Conservation (phyloP, 1,284 basidiomycete species). For the Cryptococcus neoformans region DNA sequence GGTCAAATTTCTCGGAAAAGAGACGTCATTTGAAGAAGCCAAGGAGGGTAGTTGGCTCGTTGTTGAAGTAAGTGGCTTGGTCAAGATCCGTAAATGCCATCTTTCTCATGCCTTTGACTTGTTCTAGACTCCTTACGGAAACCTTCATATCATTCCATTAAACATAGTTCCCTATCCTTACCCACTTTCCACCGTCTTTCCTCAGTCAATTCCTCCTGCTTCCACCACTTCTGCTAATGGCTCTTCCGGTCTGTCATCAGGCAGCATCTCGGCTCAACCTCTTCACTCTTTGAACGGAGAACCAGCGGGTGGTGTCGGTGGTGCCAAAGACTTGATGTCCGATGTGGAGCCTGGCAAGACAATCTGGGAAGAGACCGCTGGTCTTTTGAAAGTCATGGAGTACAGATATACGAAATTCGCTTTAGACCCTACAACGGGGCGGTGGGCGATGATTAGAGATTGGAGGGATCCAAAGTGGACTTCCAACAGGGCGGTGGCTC, state of each 20-base stretch:
- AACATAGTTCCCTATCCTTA: conserved; percentile 69
- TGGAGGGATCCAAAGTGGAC: conserved; percentile 88
- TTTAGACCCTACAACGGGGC: conserved; percentile 75
- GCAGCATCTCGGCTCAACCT: conserved; percentile 6
- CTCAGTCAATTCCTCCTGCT: conserved; percentile 36
- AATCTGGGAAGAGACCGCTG: conserved; percentile 47
- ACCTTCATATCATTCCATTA: conserved; percentile 72
- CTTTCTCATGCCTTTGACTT: background rate
- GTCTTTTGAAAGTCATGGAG: conserved; percentile 57
- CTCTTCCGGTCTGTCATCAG: background rate
- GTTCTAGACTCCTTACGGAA: conserved; percentile 70
- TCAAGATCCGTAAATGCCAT: no score
- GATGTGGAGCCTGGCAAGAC: conserved; percentile 45
- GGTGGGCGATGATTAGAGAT: conserved; percentile 81
- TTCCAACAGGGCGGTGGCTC: conserved; percentile 60
- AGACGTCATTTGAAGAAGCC: conserved; percentile 76
- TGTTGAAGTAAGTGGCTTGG: conserved; percentile 91
- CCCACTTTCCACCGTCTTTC: conserved; percentile 73
- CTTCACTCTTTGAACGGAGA: conserved; percentile 27
- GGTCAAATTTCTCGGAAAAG: conserved; percentile 80
- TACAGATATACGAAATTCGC: conserved; percentile 87
- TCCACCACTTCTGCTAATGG: conserved; percentile 18
- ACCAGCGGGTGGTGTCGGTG: conserved; percentile 33
- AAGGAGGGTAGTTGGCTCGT: conserved; percentile 70
- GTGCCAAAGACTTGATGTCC: conserved; percentile 40